Conservation (phyloP, 2,329 filamentous ascomycete species). For the Neospermospora avenae region DNA sequence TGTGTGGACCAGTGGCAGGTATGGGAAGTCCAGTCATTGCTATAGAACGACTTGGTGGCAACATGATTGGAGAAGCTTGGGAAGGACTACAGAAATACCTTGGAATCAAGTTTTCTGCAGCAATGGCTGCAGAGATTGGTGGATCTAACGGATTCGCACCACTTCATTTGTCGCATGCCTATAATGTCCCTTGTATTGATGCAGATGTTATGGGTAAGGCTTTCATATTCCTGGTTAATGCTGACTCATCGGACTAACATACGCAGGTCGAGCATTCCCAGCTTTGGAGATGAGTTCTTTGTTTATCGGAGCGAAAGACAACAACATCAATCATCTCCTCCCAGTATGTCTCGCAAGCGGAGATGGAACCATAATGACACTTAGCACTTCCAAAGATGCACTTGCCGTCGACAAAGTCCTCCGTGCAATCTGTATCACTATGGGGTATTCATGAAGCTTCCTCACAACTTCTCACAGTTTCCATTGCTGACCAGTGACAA, state of each 20-base stretch:
- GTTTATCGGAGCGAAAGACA: conserved; percentile 1
- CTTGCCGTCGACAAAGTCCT: conserved; percentile 6
- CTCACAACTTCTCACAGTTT: background rate
- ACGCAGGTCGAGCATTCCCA: conserved; percentile 5
- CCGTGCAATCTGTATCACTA: conserved; percentile 4
- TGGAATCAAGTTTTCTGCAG: background rate
- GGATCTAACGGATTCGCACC: conserved; percentile 5
- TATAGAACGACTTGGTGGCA: conserved; percentile 5
- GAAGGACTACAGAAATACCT: conserved; percentile 2
- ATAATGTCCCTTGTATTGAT: conserved; percentile 3
- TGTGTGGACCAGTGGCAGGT: background rate
- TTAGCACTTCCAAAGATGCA: conserved; percentile 3
- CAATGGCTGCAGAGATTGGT: conserved; percentile 8
- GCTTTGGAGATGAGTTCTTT: conserved; percentile 5
- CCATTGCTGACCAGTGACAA: background rate
- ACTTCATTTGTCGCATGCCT: background rate
- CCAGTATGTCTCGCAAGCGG: conserved; percentile 1
- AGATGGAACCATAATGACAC: conserved; percentile 3
- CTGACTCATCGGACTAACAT: background rate
- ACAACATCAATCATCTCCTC: conserved; percentile 7
- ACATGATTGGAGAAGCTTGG: background rate
- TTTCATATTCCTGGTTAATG: background rate
- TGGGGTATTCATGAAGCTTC: background rate
- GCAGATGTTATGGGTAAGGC: conserved; percentile 5
- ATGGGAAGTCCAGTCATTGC: conserved; percentile 5